Evolutionary conservation across 768 basidiomycete species (phyloP), one percentile per base, ranked within the genome.

Genomic region (Trametes punicea): DNA sequence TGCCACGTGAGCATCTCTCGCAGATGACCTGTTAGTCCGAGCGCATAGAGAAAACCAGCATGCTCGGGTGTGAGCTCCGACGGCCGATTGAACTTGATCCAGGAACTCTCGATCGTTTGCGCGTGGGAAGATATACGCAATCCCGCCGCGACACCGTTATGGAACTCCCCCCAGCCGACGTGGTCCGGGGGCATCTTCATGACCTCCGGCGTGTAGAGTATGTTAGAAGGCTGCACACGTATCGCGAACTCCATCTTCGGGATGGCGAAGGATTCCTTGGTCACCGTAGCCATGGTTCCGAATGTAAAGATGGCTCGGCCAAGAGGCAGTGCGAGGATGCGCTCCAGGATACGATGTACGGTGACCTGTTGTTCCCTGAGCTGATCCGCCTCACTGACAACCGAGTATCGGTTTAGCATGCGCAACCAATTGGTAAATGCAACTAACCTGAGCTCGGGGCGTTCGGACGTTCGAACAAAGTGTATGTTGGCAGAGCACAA

Each of bases 51-150:
- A 73, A 98, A 94, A 2, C 97, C 97, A n/a, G 94, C 97, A 67
- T 98, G 97, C 65, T 93, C 87, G 0, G 95, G 85, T 4, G 90
- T 94, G 50, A 95, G 79, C 41, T 95, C 90, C 0, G 84, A 79
- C 0, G 97, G 96, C 64, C 90, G 91, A 71, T 98, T 96, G 78
- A 95, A 98, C 13, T 88, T 86, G 50, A 97, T 93, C 92, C 95
- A 98, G 0, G 93, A 93, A 64, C 90, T 91, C 67, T 97, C 93
- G 39, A 98, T 81, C 9, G 83, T 84, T 45, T 75, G 71, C 8
- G 87, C 81, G n/a, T 81, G 79, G 0, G 90, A 84, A 0, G 88
- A 84, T 46, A 98, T 84, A 6, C 91, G 85, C 40, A 99, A 71
- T 2, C 88, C 97, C 4, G 93, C 90, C 7, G 93, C 93, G 0